Conservation (phyloP, 2,329 filamentous ascomycete species). For the Rachicladosporium sp. region DNA sequence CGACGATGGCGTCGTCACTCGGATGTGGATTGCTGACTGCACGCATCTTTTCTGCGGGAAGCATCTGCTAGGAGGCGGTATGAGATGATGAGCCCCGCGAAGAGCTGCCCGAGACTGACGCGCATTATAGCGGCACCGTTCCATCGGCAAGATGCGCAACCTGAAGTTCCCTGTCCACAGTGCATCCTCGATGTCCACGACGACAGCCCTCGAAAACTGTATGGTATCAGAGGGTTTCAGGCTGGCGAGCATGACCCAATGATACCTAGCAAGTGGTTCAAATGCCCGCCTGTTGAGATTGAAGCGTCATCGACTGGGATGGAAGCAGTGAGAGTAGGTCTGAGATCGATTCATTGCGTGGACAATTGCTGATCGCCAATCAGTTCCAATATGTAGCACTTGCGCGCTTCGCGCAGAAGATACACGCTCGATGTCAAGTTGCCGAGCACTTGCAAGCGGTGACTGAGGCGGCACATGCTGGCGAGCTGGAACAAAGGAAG, state of each 20-base stretch:
- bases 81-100: neutral
- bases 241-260: constrained; percentile 30
- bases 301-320: constrained; percentile 24
- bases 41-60: constrained; percentile 37
- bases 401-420: constrained; percentile 20
- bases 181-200: constrained; percentile 28
- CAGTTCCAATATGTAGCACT: constrained; percentile 38
- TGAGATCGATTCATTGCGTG: neutral
- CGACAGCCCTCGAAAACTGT: constrained; percentile 26
- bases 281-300: constrained; percentile 32
- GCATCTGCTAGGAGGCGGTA: constrained; percentile 38
- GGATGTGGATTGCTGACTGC: constrained; percentile 37
- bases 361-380: constrained; percentile 3
- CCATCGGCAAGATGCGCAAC: constrained; percentile 28
- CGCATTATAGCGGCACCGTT: constrained; percentile 32
- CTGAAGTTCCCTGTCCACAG: constrained; percentile 33
- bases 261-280: constrained; percentile 33
- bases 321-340: constrained; percentile 31
- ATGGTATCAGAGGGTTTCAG: constrained; percentile 32
- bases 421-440: constrained; percentile 13
- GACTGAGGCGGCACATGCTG: constrained; percentile 13
- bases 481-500: constrained; percentile 16
- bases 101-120: neutral
- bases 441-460: constrained; percentile 11
- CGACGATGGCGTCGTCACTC: constrained; percentile 29